Conservation (phyloP, 495 filamentous ascomycete species). For the Talaromyces wortmannii region DNA sequence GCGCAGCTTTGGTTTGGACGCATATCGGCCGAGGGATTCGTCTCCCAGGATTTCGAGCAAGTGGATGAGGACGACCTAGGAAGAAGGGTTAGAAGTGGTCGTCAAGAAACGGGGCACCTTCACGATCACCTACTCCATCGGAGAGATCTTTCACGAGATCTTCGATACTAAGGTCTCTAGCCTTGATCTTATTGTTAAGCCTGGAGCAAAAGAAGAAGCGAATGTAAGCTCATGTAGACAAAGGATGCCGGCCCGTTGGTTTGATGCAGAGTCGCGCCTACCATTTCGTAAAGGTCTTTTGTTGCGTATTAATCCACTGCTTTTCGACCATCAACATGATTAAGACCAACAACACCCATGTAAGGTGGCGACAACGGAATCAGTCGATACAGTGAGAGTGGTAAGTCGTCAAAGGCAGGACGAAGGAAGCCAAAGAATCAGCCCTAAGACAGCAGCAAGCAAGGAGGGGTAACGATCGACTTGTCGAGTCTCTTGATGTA, state of each 20-base stretch:
- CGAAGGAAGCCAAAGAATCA: background rate
- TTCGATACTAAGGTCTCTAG: constrained; percentile 65
- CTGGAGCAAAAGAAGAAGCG: constrained; percentile 30
- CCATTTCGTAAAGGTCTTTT: constrained; percentile 99
- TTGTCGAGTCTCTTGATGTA: background rate
- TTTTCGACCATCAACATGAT: constrained; percentile 66
- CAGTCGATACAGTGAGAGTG: background rate
- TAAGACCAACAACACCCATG: constrained; percentile 4
- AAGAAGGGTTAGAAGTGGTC: background rate
- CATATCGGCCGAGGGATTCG: constrained; percentile 94
- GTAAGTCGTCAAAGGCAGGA: background rate
- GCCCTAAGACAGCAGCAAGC: background rate
- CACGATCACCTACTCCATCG: constrained; percentile 68
- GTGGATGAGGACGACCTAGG: constrained; percentile 86
- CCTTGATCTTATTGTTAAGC: constrained; percentile 91
- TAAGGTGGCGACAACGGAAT: background rate
- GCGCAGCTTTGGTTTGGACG: constrained; percentile 86
- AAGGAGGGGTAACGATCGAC: background rate
- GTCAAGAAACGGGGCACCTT: background rate
- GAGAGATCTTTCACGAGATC: constrained; percentile 84
- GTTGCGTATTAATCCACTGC: constrained; percentile 92
- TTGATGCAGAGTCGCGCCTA: constrained; percentile 21
- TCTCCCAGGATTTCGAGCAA: constrained; percentile 90
- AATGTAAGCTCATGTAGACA: background rate
- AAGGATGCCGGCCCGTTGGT: too few relatives aligned